These are phyloP conservation scores for Takashimella koratensis DNA, from an alignment of 1,284 basidiomycete species.

Conservation along the genomic window DNA sequence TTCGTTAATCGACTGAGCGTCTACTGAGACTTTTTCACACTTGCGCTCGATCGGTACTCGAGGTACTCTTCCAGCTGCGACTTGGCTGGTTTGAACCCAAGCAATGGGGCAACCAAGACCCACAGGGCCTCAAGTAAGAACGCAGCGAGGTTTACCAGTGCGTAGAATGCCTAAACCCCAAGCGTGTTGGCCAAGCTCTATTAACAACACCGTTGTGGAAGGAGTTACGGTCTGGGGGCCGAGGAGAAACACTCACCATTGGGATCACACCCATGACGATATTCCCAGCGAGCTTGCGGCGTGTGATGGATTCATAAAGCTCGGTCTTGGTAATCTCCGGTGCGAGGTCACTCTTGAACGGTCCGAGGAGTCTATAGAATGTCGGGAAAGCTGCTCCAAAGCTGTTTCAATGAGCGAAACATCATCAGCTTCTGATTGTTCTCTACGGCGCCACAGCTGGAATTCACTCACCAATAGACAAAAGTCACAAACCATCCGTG, in stretches of 20 bases:
- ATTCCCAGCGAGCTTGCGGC: slow-evolving; percentile 60
- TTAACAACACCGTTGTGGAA: not conserved
- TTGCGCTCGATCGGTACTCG: not conserved
- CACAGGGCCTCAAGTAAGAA: slow-evolving; percentile 1
- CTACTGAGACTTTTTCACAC: not conserved
- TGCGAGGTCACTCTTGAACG: slow-evolving; percentile 52
- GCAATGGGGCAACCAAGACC: slow-evolving; percentile 3
- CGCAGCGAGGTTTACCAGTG: slow-evolving; percentile 1
- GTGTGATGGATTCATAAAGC: slow-evolving; percentile 61
- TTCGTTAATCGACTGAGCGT: too few relatives aligned
- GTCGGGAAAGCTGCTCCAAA: slow-evolving; percentile 63
- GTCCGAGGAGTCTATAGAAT: slow-evolving; percentile 61
- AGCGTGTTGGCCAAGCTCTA: not conserved
- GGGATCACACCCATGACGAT: slow-evolving; percentile 61
- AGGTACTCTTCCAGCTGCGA: not conserved
- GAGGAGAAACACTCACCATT: slow-evolving; percentile 44
- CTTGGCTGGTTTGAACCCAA: slow-evolving; percentile 1
- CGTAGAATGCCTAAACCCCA: slow-evolving; percentile 6
- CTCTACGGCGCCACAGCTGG: not conserved
- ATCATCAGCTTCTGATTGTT: too few relatives aligned
- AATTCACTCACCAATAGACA: slow-evolving; percentile 56
- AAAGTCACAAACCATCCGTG: slow-evolving; percentile 58
- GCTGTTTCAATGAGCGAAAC: slow-evolving; percentile 25
- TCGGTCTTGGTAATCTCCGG: slow-evolving; percentile 57
- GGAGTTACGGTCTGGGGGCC: too few relatives aligned